Conservation (phyloP, 2,329 filamentous ascomycete species). For the Macrophomina phaseolina region DNA sequence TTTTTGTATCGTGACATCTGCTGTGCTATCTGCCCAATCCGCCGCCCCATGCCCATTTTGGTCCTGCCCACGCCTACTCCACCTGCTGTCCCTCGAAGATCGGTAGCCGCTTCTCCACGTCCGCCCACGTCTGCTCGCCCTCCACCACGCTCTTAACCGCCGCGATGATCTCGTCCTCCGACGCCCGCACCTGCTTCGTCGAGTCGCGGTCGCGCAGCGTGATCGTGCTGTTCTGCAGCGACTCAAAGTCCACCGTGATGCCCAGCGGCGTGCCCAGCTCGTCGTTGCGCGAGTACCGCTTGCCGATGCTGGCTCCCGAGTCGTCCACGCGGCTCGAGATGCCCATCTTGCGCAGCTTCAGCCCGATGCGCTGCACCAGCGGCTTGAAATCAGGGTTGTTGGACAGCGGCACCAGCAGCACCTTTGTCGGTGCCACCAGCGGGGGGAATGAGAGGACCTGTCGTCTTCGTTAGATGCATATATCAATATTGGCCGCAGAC, state of each 20-base stretch:
- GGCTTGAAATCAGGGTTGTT: conserved; percentile 80
- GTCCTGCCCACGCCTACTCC: conserved; percentile 42
- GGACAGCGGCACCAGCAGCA: conserved; percentile 88
- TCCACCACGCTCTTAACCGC: conserved; percentile 71
- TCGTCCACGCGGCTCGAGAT: conserved; percentile 88
- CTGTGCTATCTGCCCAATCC: conserved; percentile 9
- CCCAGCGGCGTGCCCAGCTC: conserved; percentile 94
- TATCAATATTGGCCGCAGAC: conserved; percentile 6
- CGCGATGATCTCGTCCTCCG: conserved; percentile 77
- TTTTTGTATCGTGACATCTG: conserved; percentile 18
- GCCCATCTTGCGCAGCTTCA: conserved; percentile 75
- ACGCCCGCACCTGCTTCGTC: conserved; percentile 86
- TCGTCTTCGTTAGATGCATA: not conserved
- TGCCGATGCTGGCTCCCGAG: conserved; percentile 89
- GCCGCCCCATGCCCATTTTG: not conserved
- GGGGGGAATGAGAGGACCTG: conserved; percentile 76
- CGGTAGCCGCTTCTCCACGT: conserved; percentile 79
- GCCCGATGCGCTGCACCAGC: conserved; percentile 73
- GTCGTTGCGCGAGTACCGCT: conserved; percentile 87
- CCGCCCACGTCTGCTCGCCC: conserved; percentile 69
- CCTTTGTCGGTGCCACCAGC: conserved; percentile 89
- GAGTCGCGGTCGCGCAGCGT: conserved; percentile 91
- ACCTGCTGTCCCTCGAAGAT: conserved; percentile 79
- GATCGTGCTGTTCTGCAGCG: conserved; percentile 81
- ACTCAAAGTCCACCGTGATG: conserved; percentile 96